Percentiles rank a stretch among this genome's conserved stretches.
Conservation (phyloP, 192 early-diverging fungal species). For the Umbelopsis sp. region DNA sequence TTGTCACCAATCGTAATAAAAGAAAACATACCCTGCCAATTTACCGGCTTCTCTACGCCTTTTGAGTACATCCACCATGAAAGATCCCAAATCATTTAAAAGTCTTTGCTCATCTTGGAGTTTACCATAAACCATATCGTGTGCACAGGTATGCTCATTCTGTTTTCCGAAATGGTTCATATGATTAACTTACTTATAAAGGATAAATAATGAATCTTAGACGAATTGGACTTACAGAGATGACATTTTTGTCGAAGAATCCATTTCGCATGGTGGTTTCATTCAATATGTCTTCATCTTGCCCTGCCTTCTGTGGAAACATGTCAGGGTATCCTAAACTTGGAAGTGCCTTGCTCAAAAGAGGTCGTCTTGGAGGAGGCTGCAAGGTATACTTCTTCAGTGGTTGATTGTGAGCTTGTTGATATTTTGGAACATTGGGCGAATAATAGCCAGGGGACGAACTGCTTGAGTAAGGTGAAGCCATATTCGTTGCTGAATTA, state of each 20-base stretch:
- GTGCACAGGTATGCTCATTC: constrained; percentile 56
- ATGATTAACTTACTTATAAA: neutral
- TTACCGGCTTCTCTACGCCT: constrained; percentile 33
- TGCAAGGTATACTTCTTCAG: constrained; percentile 50
- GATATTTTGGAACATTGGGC: constrained; percentile 37
- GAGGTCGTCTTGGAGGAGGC: constrained; percentile 43
- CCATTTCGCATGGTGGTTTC: constrained; percentile 68
- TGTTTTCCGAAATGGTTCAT: constrained; percentile 17
- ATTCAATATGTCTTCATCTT: constrained; percentile 55
- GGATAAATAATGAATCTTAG: neutral
- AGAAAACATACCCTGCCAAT: constrained; percentile 32
- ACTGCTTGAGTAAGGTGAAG: constrained; percentile 52
- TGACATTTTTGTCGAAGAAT: constrained; percentile 54
- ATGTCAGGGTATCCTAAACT: constrained; percentile 57
- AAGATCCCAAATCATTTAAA: constrained; percentile 48
- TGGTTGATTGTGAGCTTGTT: constrained; percentile 27
- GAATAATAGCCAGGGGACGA: constrained; percentile 50
- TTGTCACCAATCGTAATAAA: neutral
- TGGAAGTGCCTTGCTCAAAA: constrained; percentile 42
- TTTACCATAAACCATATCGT: constrained; percentile 52
- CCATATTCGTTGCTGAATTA: constrained; percentile 27
- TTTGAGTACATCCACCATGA: constrained; percentile 50
- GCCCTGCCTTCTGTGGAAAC: constrained; percentile 52
- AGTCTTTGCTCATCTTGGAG: constrained; percentile 51
- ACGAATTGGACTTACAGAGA: constrained; percentile 34